Percentiles rank a stretch among this genome's conserved stretches.
Conservation (phyloP, 2,329 filamentous ascomycete species). For the Bipolaris bicolor region DNA sequence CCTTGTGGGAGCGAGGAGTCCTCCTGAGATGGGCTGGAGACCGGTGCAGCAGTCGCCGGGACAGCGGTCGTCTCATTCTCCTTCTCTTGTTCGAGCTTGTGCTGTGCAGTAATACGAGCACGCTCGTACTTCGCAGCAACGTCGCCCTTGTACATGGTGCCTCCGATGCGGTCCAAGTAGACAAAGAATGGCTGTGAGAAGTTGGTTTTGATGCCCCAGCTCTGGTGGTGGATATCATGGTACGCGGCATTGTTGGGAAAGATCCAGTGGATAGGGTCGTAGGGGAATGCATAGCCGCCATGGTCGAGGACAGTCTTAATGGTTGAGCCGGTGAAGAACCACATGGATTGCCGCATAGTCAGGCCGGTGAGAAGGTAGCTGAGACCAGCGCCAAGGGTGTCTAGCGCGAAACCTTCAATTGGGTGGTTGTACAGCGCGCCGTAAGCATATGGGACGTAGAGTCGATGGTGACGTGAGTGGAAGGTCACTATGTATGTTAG, state of each 20-base stretch:
- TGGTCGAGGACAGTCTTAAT: constrained; percentile 98
- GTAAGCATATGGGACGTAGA: constrained; percentile 97
- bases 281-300: constrained; percentile 94
- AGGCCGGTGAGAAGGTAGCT: constrained; percentile 82
- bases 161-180: constrained; percentile 85
- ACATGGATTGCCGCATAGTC: constrained; percentile 84
- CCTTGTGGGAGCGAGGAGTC: constrained; percentile 35
- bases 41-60: constrained; percentile 19
- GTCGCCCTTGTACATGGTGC: constrained; percentile 79
- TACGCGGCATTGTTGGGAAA: constrained; percentile 96
- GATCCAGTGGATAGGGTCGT: constrained; percentile 89
- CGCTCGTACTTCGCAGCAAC: constrained; percentile 65
- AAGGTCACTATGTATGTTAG: constrained; percentile 68
- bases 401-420: constrained; percentile 89
- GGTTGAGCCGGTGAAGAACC: constrained; percentile 86
- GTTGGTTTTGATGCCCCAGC: constrained; percentile 98
- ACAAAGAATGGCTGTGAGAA: constrained; percentile 93
- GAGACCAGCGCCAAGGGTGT: constrained; percentile 85
- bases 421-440: constrained; percentile 97
- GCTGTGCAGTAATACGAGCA: constrained; percentile 61
- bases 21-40: constrained; percentile 29
- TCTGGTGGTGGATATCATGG: constrained; percentile 98
- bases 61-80: constrained; percentile 33
- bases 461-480: constrained; percentile 92
- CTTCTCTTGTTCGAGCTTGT: constrained; percentile 60